A percentile compares a stretch with the other conserved stretches of the same genome.
Conservation (phyloP, 306 rosid species). For the Ormosia emarginata region DNA sequence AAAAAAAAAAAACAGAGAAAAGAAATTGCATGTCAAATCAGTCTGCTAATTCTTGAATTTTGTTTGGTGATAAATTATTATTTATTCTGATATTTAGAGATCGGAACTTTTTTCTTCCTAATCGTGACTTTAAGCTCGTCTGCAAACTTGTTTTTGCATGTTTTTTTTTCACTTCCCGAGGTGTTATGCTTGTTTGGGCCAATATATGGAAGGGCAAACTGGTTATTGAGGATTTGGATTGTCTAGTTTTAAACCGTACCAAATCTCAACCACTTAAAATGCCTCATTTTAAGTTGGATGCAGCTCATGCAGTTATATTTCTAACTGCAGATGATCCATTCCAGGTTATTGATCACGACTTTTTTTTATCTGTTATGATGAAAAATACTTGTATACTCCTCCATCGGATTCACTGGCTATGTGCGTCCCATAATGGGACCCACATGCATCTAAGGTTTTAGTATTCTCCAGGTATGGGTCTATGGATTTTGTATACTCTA, state of each 20-base stretch:
- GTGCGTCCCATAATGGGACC: no score
- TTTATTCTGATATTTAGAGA: constrained; percentile 26
- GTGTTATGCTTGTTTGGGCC: neutral
- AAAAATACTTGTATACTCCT: no score
- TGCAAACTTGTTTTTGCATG: neutral
- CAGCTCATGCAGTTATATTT: no score
- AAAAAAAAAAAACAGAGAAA: constrained; percentile 16
- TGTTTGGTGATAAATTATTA: constrained; percentile 22
- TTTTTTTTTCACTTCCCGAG: neutral
- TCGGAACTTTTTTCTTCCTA: neutral
- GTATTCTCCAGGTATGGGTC: no score
- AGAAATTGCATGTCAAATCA: constrained; percentile 15
- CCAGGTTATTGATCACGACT: no score
- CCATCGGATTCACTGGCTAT: no score
- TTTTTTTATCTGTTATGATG: no score
- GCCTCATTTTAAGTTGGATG: no score
- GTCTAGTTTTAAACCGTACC: no score
- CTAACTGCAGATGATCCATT: no score
- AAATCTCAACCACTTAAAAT: no score
- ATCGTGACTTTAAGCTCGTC: neutral
- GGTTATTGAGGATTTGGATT: neutral
- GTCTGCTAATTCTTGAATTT: constrained; percentile 32
- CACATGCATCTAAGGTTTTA: no score
- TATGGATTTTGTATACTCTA: neutral
- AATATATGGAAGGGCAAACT: neutral